Evolutionary conservation across 2,329 filamentous ascomycete genomes (phyloP), one percentile per base, ranked within the genome.

Genomic region (Lasiodiplodia sp.): DNA sequence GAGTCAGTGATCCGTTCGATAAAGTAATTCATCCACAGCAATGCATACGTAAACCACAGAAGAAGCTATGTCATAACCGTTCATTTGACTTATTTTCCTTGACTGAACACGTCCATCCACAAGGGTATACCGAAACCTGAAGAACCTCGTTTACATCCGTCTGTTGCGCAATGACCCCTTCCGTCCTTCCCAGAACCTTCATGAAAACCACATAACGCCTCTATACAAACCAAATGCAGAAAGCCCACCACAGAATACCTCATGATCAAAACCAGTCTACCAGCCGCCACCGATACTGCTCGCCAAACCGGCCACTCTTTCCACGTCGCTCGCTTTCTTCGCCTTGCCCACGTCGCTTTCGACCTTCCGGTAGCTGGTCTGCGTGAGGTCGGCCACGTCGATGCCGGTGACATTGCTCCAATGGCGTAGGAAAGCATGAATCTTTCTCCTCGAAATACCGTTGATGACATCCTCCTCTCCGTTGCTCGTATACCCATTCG

Each of bases 251-350:
- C 31, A 34, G 31, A 34, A 34, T 34, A 34, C 31, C 8, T 10
- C 31, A 6, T 34, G 8, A 34, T 34, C 31, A 10, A 7, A 10
- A 34, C 31, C 8, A 10, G 44, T 62, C 67, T 67, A 98, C 96
- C 96, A 99, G 28, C 96, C 96, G 66, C 96, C 96, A 66, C 94
- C 96, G 74, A 94, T 92, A 80, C 94, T 96, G 68, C 93, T 91
- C 57, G 95, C 95, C 75, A 99, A 85, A 76, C 96, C 93, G 69
- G 94, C 91, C 51, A 97, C 94, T 69, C 90, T 88, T 76, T 96
- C 92, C 53, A 92, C 91, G 77, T 94, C 91, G 69, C 85, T 85
- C 76, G 78, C 86, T 71, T 85, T 84, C 71, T 87, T 86, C 18
- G 34, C 60, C 82, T 96, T 97, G 63, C 96, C 96, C 53, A 99